Evolutionary conservation across 2,329 filamentous ascomycete species (phyloP), one percentile per base, ranked within the genome.

Genomic region (Ceratocystis colombiana): DNA sequence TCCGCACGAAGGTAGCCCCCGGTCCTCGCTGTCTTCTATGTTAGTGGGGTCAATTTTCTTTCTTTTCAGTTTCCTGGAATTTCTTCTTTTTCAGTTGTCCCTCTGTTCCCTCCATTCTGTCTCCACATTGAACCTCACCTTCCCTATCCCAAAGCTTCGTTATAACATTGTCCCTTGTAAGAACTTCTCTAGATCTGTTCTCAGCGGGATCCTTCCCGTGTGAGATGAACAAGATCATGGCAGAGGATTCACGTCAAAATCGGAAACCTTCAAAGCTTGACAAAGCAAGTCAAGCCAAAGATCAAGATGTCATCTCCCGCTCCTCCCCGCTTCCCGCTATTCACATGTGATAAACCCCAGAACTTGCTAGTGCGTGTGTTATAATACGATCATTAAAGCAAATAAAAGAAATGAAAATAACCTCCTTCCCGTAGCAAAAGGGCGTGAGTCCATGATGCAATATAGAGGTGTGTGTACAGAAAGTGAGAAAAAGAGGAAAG

Each of bases 61-160:
- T 61, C 33, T 57, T 44, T 55, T 44, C 17, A 17, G 28, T 22
- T 25, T 5, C 53, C 59, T 62, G 30, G 48, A 67, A 65, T 46
- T 67, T 67, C 61, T 67, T 59, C 65, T 67, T 67, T 63, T 67
- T 67, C 55, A 62, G 46, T 65, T 37, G 33, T 37, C 55, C n/a
- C 25, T 41, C 37, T 41, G 10, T 41, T 41, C 37, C 12, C 37
- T 41, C 37, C 37, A 41, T 41, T 41, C 10, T 15, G 7, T 57
- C 44, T 33, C 41, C 44, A 61, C 53, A 10, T 41, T 41, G 37
- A 41, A 25, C 33, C 17, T 28, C 25, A 33, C 45, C 15, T 44
- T 22, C 53, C 33, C 15, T 61, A 17, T 55, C 22, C 20, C 64
- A 20, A 61, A n/a, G 12, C 57, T 30, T 15, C 28, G 33, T n/a